Evolutionary conservation across 2,329 filamentous ascomycete species (phyloP), one percentile per base, ranked within the genome.

Genomic region (Neospermospora avenae): DNA sequence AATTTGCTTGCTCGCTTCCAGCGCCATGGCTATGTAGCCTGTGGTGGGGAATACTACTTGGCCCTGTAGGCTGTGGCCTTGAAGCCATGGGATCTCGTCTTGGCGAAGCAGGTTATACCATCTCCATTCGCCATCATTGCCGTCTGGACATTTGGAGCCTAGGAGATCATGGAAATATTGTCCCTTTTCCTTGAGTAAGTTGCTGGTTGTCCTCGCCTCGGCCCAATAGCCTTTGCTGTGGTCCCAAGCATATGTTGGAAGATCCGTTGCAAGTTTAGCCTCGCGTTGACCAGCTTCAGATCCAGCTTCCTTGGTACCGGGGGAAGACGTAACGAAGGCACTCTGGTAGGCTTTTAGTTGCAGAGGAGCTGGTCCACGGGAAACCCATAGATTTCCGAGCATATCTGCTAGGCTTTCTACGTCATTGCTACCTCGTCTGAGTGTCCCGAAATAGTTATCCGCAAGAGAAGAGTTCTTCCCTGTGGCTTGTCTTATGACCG

Each of bases 21-120:
- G 63, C 1, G 77, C 77, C 76, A 81, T 80, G 3, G 75, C 78
- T 48, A 77, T 75, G 64, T 80, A 81, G 0, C 74, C 79, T 1
- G 79, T 79, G 2, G 77, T 79, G 1, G 79, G 79, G 8, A 81
- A 69, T 16, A 81, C 68, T 4, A 60, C 57, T 44, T 66, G 57
- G 0, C 68, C 68, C 1, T 73, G 68, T 1, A 83, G 61, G 20
- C 69, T 70, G 59, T 83, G 80, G 45, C 80, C 77, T 25, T 34
- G 22, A 24, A 81, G 56, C 81, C 81, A 83, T 0, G 77, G 74
- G 60, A 59, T 53, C 51, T 66, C 65, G 7, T 55, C 28, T 4
- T 28, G 37, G 10, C 34, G 49, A 20, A 68, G 51, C 3, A 62
- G 35, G 54, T 68, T 65, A 7, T 42, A 46, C 59, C 62, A 68